A percentile compares a stretch with the other conserved stretches of the same genome.
phyloP scores from a whole-genome alignment of 2,329 filamentous ascomycete species.

The Trichoderma koningiopsis region DNA sequence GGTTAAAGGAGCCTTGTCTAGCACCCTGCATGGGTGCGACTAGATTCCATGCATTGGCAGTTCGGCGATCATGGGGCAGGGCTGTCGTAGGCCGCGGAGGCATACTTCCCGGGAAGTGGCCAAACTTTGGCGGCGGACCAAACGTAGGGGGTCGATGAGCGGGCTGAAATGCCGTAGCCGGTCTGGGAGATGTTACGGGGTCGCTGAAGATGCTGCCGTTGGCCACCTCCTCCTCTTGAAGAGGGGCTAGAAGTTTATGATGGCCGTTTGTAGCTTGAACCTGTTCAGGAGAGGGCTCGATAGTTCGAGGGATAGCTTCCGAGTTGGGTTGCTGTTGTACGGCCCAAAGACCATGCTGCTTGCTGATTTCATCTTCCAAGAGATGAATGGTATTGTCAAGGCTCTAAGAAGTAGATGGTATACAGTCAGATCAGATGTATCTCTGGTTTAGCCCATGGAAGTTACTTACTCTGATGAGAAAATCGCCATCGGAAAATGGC shows the following conservation, averaged over 20 bases:
- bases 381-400: constrained; percentile 40
- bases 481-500: constrained; percentile 31
- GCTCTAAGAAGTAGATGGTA: constrained; percentile 32
- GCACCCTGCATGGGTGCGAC: constrained; percentile 28
- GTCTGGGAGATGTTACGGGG: constrained; percentile 29
- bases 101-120: constrained; percentile 34
- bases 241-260: constrained; percentile 33
- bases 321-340: constrained; percentile 41
- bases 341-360: constrained; percentile 41
- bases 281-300: constrained; percentile 36
- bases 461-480: constrained; percentile 37
- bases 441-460: neutral
- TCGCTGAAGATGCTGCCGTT: constrained; percentile 10
- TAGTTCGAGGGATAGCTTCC: constrained; percentile 36
- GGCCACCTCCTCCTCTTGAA: constrained; percentile 2
- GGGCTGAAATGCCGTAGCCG: constrained; percentile 34
- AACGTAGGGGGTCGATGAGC: constrained; percentile 27
- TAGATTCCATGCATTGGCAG: constrained; percentile 31
- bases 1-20: constrained; percentile 29
- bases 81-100: constrained; percentile 36
- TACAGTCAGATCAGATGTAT: neutral
- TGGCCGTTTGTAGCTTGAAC: constrained; percentile 35
- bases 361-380: constrained; percentile 43
- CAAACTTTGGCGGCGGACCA: constrained; percentile 37
- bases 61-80: constrained; percentile 33